Conservation (phyloP, 768 basidiomycete genomes). For the Hygrophoropsis aurantiaca region DNA sequence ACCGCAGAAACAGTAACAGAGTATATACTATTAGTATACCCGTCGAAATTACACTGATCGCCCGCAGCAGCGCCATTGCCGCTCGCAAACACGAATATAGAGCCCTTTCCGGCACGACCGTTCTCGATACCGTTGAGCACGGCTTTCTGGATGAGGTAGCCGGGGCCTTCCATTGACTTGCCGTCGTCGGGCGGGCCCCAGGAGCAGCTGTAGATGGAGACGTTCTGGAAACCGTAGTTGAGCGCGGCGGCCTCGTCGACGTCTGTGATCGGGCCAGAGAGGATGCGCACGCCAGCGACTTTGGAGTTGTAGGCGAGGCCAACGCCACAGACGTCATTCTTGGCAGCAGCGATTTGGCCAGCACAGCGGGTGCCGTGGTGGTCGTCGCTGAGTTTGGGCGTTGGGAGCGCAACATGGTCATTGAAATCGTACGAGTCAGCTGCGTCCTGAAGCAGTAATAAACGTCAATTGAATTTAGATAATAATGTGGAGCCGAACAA, state of each 20-base stretch:
- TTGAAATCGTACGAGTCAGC: constrained; percentile 95
- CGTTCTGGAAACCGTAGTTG: constrained; percentile 91
- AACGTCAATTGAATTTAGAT: not conserved
- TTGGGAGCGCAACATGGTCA: constrained; percentile 84
- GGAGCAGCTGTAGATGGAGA: constrained; percentile 92
- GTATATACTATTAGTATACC: constrained; percentile 97
- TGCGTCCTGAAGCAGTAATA: constrained; percentile 56
- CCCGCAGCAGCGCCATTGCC: constrained; percentile 91
- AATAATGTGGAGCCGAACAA: constrained; percentile 55
- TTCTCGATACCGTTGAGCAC: constrained; percentile 91
- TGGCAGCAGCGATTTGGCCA: constrained; percentile 91
- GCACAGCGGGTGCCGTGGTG: constrained; percentile 98
- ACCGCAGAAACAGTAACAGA: constrained; percentile 95
- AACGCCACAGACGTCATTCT: constrained; percentile 91
- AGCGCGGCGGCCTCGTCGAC: constrained; percentile 93
- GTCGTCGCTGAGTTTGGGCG: constrained; percentile 85
- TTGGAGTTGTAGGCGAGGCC: constrained; percentile 92
- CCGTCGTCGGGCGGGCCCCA: constrained; percentile 99
- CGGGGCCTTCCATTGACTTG: constrained; percentile 90
- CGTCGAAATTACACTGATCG: constrained; percentile 99
- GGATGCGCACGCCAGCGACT: constrained; percentile 91
- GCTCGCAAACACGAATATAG: constrained; percentile 94
- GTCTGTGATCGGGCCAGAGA: constrained; percentile 93
- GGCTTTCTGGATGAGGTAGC: constrained; percentile 88
- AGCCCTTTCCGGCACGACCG: constrained; percentile 87